Base-by-base conservation (phyloP, 371 early-diverging fungal species). In the Phascolomyces articulosus region DNA sequence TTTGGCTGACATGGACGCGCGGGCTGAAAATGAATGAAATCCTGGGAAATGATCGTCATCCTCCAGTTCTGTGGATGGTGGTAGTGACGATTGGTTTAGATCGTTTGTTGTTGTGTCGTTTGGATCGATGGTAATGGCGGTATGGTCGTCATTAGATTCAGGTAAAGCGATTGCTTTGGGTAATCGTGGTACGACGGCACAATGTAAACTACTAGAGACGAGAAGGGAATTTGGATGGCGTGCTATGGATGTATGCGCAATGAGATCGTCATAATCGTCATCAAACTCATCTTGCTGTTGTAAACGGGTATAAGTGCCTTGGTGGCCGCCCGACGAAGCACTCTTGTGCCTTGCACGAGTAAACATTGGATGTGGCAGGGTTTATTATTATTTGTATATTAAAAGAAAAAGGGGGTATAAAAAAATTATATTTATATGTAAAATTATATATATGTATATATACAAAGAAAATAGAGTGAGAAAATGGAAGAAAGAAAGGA, bases 261-360 rank as follows among this genome's bases (percentile, higher is more conserved):
- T 54, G n/a, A 65, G 61, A 40, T 65, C 60, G 20, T 70, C 71
- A 63, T 65, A 60, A 53, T 72, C 72, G 18, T 75, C 73, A 28
- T 79, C 79, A 29, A 70, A 70, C 49, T 75, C 79, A 26, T 78
- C 78, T 54, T 75, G 67, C 53, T 75, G 73, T 6, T 71, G 73
- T 28, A 79, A 47, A 41, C 71, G 67, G 58, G 68, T 75, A 44
- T 79, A 79, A 2, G 66, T 51, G 38, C 69, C 68, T 38, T 63
- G 62, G n/a, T 41, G 27, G 9, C 10, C 23, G 15, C 62, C 20
- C 9, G 64, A 62, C 26, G 67, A 40, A 20, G 67, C 55, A 53
- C 51, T 64, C 20, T 57, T 64, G 61, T 64, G 31, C 29, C 60
- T 57, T 51, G 66, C 65, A n/a, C 66, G 63, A 20, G 64, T 60